Conservation (phyloP, 2,329 filamentous ascomycete species). For the Colletotrichum sp. region DNA sequence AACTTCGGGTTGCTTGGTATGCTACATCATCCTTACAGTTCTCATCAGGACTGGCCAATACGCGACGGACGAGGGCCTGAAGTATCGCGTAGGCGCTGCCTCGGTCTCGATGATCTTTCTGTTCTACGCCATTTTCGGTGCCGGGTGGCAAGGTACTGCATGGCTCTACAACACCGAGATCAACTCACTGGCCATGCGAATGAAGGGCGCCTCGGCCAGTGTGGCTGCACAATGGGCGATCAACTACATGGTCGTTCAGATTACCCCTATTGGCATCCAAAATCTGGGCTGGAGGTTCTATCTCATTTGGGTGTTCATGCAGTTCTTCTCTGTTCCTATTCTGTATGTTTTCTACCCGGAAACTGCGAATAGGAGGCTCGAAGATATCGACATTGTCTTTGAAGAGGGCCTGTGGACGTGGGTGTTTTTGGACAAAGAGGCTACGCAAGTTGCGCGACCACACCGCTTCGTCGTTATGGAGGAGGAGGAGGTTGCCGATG, state of each 20-base stretch:
- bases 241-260: neutral
- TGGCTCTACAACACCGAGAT: neutral
- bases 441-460: neutral
- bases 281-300: neutral
- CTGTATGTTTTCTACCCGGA: neutral
- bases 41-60: neutral
- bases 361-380: neutral
- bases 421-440: neutral
- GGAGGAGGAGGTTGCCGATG: neutral
- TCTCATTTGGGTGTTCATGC: neutral
- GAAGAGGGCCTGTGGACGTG: neutral
- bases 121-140: neutral
- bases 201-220: neutral
- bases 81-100: rapidly evolving
- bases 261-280: neutral
- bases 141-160: neutral
- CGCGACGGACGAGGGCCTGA: neutral
- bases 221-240: neutral
- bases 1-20: neutral
- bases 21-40: neutral
- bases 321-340: neutral
- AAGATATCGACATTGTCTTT: neutral
- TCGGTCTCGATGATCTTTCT: neutral
- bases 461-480: neutral
- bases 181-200: neutral